Base-by-base conservation (phyloP, 371 early-diverging fungal species). In the Fennellomyces sp. region DNA sequence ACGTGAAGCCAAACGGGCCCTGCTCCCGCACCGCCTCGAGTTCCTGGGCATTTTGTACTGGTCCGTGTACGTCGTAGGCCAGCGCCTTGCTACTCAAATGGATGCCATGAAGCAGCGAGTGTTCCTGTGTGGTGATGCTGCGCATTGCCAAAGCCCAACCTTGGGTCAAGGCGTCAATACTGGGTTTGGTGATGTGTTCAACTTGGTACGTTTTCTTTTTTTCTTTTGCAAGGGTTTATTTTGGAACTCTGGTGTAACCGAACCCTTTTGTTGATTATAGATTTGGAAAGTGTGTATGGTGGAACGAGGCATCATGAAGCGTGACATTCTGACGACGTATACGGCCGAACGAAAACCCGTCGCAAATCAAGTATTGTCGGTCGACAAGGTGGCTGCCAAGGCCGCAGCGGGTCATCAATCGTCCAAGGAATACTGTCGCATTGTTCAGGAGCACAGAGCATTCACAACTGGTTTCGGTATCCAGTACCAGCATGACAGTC, bases 31-130 rank as follows among this genome's bases (percentile, higher is more conserved):
- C 36, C 70, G 79, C 53, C 69, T 78, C 15, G 79, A 78, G n/a
- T 75, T 78, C 30, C 53, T 78, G 52, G 79, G 79, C 53, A 71
- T 73, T 35, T 35, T 78, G 11, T 78, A 73, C 30, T 78, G 79
- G 79, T 69, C 79, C 13, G 69, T 73, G 0, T 78, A 78, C 55
- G 73, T 78, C 2, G 79, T 78, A 5, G 79, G 79, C 5, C 79
- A 78, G 36, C 65, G 76, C 1, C 57, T 61, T 48, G 79, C 76
- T 27, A 58, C 66, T 6, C 47, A 38, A 35, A 57, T 78, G 52
- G 65, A 66, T 56, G 69, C 71, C 5, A 65, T 70, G 45, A 59
- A 71, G 31, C 48, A 61, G 25, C 55, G 76, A 0, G 69, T 76
- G 2, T 76, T 79, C 25, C 56, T 79, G 6, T 72, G 72, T 63